Base-by-base conservation (phyloP, 1,139 yeast species). In the Scheffersomyces parashehatae region DNA sequence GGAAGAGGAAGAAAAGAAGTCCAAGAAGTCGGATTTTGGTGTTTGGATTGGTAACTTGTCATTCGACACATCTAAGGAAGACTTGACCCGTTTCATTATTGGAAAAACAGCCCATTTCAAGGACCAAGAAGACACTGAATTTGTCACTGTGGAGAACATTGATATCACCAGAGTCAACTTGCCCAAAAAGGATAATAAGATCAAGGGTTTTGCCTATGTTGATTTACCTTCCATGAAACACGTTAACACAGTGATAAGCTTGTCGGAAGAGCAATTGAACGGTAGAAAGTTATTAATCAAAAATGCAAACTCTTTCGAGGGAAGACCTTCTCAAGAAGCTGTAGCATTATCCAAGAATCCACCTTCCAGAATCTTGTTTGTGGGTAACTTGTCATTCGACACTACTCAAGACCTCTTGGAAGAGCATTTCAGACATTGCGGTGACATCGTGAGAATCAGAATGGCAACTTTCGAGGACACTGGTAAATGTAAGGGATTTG, bases 401-500 rank as follows among this genome's bases (percentile, higher is more conserved):
- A 87, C 97, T n/a, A 87, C 95, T 1, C 83, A 87, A 48, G 95
- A 85, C 28, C 68, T 82, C 50, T 73, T 93, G 36, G 83, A 81
- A 51, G 85, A 82, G 54, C 96, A 88, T 53, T 93, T 91, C 71
- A 67, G 68, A 54, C 82, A 74, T 53, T 84, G 88, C 59, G 97
- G 97, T 28, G 91, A 88, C 48, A 90, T 90, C 45, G 69, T 76
- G 29, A 82, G 80, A 54, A 81, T 91, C 43, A 80, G 99, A 64
- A 91, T 91, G 96, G 98, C 98, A 2, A 91, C 99, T 7, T 93
- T 93, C 64, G 93, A 93, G 67, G 99, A 93, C 60, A 73, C 88
- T 35, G 98, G 98, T 1, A 91, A 90, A 62, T 93, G 98, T 71
- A 93, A 93, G 64, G 99, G 99, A 1, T 93, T 91, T 73, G 93